A percentile compares a stretch with the other conserved stretches of the same genome.
These are phyloP conservation scores for Globisporangium alternatum DNA, from an alignment of 352 stramenopile genomes.

Conservation along the genomic window DNA sequence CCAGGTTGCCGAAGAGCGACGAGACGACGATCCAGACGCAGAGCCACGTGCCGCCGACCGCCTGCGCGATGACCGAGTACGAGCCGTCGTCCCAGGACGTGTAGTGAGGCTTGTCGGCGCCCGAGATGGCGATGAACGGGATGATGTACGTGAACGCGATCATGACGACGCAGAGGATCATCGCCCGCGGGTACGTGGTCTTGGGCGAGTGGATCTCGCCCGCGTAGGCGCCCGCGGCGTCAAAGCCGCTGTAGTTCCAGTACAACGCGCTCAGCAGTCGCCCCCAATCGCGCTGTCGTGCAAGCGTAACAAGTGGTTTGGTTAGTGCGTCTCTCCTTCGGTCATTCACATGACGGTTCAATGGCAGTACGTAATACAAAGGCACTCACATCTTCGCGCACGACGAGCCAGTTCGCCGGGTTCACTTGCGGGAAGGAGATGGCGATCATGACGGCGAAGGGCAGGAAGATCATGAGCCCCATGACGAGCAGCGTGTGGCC, in stretches of 20 bases:
- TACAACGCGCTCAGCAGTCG: constrained; percentile 69
- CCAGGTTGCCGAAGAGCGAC: constrained; percentile 74
- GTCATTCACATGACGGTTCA: not conserved
- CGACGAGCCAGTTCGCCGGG: constrained; percentile 61
- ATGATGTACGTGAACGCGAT: constrained; percentile 78
- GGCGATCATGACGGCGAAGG: constrained; percentile 55
- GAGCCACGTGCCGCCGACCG: constrained; percentile 63
- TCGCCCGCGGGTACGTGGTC: constrained; percentile 68
- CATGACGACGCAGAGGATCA: constrained; percentile 74
- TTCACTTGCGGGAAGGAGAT: constrained; percentile 58
- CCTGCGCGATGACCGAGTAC: constrained; percentile 69
- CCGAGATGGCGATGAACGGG: constrained; percentile 66
- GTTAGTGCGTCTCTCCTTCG: not conserved
- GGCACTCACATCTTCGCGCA: constrained; percentile 48
- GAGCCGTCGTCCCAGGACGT: constrained; percentile 73
- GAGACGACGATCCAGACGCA: constrained; percentile 74
- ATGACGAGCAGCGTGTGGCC: constrained; percentile 60
- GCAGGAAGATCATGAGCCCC: constrained; percentile 65
- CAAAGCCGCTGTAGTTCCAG: constrained; percentile 85
- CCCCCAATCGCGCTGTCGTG: constrained; percentile 50
- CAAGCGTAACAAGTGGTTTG: not conserved
- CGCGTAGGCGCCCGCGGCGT: constrained; percentile 65
- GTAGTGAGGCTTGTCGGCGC: constrained; percentile 70
- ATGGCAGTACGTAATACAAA: not conserved
- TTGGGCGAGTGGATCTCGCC: constrained; percentile 70